Evolutionary conservation across 176 grass and related monocot genomes (phyloP).

Genomic region (Oryza coarctata): DNA sequence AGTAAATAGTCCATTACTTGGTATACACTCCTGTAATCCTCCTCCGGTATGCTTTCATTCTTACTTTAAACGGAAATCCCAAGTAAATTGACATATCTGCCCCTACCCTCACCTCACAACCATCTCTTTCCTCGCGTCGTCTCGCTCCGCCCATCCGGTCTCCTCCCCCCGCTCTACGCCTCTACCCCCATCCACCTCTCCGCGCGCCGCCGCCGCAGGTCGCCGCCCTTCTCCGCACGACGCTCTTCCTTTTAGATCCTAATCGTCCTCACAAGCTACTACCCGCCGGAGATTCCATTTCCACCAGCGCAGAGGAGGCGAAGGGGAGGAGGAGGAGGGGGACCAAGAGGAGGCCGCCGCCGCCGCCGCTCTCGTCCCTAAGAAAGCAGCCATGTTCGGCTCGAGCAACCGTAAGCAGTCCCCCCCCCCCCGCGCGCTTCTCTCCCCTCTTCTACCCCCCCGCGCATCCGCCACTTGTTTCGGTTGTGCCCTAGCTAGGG

Average conservation of each 20-base stretch:
- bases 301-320: neutral
- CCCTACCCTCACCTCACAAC: neutral
- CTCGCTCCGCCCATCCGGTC: neutral
- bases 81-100: neutral
- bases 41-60: too few species aligned
- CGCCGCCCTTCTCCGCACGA: neutral
- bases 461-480: neutral
- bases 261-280: neutral
- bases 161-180: neutral
- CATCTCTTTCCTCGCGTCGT: neutral
- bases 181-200: neutral
- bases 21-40: too few species aligned
- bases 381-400: conserved; percentile 56
- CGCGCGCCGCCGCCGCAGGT: neutral
- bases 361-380: neutral
- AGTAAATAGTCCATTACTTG: too few species aligned
- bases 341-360: neutral
- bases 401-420: conserved; percentile 48
- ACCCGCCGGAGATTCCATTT: neutral
- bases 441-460: neutral
- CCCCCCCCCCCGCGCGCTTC: neutral
- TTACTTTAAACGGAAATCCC: neutral
- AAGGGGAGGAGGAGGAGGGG: neutral
- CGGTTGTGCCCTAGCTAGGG: neutral
- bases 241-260: neutral